Percentiles rank a stretch among this genome's conserved stretches.
These are phyloP conservation scores for Fusarium brevicatenulatum DNA, from an alignment of 2,329 filamentous ascomycete genomes.

Conservation along the genomic window DNA sequence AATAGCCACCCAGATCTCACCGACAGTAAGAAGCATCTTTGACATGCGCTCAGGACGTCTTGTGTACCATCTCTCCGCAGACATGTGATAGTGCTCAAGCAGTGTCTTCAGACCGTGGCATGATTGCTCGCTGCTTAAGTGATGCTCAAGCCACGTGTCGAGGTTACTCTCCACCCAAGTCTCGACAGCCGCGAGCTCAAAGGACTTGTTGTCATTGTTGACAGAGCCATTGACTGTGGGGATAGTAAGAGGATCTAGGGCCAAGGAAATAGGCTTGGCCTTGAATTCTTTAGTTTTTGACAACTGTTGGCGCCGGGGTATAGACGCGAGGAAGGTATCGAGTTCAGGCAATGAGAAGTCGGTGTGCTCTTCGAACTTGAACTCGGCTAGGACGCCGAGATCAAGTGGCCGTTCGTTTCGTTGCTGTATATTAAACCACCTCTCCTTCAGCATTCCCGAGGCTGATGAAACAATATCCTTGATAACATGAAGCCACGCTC, in stretches of 20 bases:
- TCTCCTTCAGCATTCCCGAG: not conserved
- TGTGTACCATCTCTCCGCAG: conserved; percentile 48
- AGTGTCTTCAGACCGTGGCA: conserved; percentile 46
- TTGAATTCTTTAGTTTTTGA: rapidly evolving
- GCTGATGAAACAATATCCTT: not conserved
- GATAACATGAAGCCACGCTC: conserved; percentile 8
- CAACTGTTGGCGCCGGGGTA: not conserved
- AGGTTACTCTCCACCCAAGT: conserved; percentile 58
- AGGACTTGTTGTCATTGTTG: not conserved
- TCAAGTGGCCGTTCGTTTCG: not conserved
- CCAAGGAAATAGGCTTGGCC: not conserved
- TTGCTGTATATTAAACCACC: conserved; percentile 15
- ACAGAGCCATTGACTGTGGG: not conserved
- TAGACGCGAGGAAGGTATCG: conserved; percentile 22
- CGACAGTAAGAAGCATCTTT: conserved; percentile 63
- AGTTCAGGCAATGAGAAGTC: conserved; percentile 11
- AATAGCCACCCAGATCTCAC: conserved; percentile 68
- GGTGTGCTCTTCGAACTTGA: conserved; percentile 1
- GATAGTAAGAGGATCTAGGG: not conserved
- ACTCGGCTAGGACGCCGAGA: not conserved
- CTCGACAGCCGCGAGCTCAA: conserved; percentile 56
- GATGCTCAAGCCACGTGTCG: conserved; percentile 49
- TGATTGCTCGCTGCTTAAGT: conserved; percentile 35
- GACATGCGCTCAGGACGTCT: conserved; percentile 59
- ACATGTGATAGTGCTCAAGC: conserved; percentile 50